Evolutionary conservation across 805 yeast genomes (phyloP), one percentile per base, ranked within the genome.

Genomic region (Sugiyamaella qingdaonensis): DNA sequence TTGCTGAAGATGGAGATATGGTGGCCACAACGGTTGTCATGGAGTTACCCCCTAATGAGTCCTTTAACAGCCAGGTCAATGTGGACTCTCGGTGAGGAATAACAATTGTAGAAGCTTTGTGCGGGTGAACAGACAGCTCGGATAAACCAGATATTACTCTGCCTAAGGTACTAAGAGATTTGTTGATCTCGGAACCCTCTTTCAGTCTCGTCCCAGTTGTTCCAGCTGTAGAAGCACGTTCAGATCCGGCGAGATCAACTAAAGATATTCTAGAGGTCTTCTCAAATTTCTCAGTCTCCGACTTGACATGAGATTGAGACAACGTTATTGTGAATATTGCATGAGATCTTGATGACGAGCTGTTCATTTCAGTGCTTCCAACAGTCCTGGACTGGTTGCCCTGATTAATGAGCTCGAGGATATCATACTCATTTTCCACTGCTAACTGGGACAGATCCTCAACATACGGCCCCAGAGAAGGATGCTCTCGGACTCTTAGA

Each of bases 11-110:
- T 10, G 89, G 45, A 10, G 65, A 13, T 27, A 88, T 78, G 67
- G 96, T 88, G 2, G 88, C 95, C 57, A 89, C 85, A 90, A 89
- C 85, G 8, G 85, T 87, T 0, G 96, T 88, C 65, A 86, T 84
- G 64, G 96, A 87, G 61, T 88, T 87, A 0, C 95, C 96, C 2
- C 95, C 95, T 14, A 88, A 70, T 0, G 95, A 86, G 62, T 88
- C 88, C 64, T 88, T 88, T 52, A 89, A 73, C 43, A 88, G 71
- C 57, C 96, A 70, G 0, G 96, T 89, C 51, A 89, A 70, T 0
- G 74, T 72, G 0, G 88, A 82, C 56, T 85, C 90, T 59, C 90
- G 72, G 61, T 80, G 82, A 0, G 87, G 85, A 1, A 81, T 51
- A 11, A 80, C 68, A 5, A 16, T 16, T 16, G 43, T 14, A 4